phyloP scores from a whole-genome alignment of 768 basidiomycete genomes.

The Jaapia argillacea region DNA sequence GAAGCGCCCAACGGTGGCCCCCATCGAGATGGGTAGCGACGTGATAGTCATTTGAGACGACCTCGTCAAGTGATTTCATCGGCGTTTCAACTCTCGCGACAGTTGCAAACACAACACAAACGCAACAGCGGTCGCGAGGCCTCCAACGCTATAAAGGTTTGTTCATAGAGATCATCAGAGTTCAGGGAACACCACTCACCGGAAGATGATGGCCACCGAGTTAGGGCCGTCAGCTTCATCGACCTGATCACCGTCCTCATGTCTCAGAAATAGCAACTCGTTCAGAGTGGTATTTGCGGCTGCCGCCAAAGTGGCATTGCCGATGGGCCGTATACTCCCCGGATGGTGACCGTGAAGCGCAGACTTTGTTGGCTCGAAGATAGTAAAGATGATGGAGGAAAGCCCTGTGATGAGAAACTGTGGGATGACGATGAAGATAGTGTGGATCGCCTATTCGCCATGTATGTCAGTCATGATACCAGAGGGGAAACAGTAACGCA shows the following conservation, averaged over 20 bases:
- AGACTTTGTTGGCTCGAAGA: constrained; percentile 61
- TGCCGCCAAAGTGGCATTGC: constrained; percentile 5
- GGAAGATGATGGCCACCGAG: constrained; percentile 74
- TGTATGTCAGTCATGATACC: background rate
- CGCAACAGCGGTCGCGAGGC: background rate
- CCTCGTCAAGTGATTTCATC: too few relatives aligned
- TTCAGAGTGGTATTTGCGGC: constrained; percentile 4
- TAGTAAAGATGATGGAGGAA: constrained; percentile 76
- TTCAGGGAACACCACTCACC: constrained; percentile 34
- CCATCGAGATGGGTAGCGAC: constrained; percentile 79
- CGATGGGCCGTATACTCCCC: constrained; percentile 7
- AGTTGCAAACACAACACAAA: constrained; percentile 2
- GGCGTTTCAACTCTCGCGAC: constrained; percentile 35
- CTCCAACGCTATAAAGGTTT: constrained; percentile 20
- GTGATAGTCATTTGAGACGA: constrained; percentile 73
- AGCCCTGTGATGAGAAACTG: constrained; percentile 89
- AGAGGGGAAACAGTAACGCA: background rate
- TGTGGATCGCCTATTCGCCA: constrained; percentile 74
- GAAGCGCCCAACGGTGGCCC: constrained; percentile 64
- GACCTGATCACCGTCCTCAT: constrained; percentile 6
- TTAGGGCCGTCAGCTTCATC: constrained; percentile 31
- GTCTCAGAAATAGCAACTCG: background rate
- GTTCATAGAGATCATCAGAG: constrained; percentile 3
- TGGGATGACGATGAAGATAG: constrained; percentile 87
- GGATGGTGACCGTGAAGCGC: constrained; percentile 25